These are phyloP conservation scores for Carex myosuroides DNA, from an alignment of 176 grass and related monocot genomes.

Conservation along the genomic window DNA sequence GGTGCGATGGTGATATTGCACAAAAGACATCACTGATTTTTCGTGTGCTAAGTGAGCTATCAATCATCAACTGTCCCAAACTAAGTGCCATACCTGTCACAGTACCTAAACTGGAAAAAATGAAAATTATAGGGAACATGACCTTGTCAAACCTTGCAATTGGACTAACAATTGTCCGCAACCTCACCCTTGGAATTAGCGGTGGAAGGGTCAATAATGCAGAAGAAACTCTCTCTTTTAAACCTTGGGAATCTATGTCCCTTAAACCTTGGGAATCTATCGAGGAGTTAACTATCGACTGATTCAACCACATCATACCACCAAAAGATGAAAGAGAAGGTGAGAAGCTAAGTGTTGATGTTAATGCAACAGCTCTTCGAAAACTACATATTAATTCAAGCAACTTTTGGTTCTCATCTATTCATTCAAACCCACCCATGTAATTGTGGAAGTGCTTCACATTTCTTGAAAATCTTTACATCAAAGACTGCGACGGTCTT, in stretches of 20 bases:
- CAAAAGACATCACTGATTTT: not conserved
- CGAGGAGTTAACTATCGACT: too few relatives aligned
- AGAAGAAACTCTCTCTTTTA: not conserved
- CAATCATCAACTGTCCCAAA: conserved; percentile 10
- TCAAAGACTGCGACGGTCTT: not conserved
- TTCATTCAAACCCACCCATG: not conserved
- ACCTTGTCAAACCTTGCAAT: not conserved
- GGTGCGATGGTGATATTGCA: too few relatives aligned
- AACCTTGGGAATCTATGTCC: not conserved
- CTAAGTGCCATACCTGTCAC: not conserved
- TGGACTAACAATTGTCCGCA: too few relatives aligned
- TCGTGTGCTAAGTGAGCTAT: not conserved
- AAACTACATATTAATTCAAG: not conserved
- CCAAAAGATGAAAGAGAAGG: not conserved
- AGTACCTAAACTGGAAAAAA: not conserved
- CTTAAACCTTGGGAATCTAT: not conserved
- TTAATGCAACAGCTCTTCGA: not conserved
- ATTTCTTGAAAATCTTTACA: not conserved
- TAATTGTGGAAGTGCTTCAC: not conserved
- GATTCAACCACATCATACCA: not conserved
- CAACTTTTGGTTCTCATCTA: not conserved
- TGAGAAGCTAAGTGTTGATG: not conserved
- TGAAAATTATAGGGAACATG: not conserved
- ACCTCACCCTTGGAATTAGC: not conserved
- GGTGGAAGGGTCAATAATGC: not conserved